Evolutionary conservation across 108 stramenopile genomes (phyloP).

Genomic region (Cylindrotheca closterium): DNA sequence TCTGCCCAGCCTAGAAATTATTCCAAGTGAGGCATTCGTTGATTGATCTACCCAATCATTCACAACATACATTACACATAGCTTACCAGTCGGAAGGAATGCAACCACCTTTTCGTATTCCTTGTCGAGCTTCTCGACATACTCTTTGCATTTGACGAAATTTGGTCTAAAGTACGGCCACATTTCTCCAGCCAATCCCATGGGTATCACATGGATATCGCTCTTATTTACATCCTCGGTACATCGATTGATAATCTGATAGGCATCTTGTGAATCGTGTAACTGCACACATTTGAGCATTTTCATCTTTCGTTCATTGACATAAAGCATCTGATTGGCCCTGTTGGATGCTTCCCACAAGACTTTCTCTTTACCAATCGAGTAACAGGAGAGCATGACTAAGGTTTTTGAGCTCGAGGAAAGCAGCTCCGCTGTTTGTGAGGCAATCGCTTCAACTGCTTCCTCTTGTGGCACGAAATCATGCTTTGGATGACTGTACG

Average conservation of each 20-base stretch:
- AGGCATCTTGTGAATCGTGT: conserved; percentile 6
- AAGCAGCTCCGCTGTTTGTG: conserved; percentile 32
- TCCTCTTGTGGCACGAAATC: conserved; percentile 53
- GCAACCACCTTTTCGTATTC: conserved; percentile 52
- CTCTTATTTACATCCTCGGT: conserved; percentile 35
- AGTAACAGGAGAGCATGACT: conserved; percentile 64
- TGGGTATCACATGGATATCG: conserved; percentile 58
- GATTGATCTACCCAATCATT: too few species aligned
- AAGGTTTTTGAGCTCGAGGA: conserved; percentile 27
- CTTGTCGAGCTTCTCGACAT: conserved; percentile 33
- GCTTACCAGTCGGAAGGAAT: conserved; percentile 61
- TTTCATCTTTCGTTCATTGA: conserved; percentile 41
- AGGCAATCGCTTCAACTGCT: conserved; percentile 46
- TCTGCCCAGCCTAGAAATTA: conserved; percentile 52
- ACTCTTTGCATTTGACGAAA: conserved; percentile 37
- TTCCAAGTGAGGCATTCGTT: too few species aligned
- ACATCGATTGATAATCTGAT: conserved; percentile 37
- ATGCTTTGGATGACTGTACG: conserved; percentile 69
- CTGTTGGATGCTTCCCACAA: conserved; percentile 44
- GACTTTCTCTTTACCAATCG: conserved; percentile 72
- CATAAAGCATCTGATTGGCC: conserved; percentile 41
- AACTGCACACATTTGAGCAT: conserved; percentile 51
- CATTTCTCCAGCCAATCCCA: conserved; percentile 57
- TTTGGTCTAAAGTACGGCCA: conserved; percentile 69
- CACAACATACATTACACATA: too few species aligned